Conservation (phyloP, 192 early-diverging fungal species). For the Podila epigama region DNA sequence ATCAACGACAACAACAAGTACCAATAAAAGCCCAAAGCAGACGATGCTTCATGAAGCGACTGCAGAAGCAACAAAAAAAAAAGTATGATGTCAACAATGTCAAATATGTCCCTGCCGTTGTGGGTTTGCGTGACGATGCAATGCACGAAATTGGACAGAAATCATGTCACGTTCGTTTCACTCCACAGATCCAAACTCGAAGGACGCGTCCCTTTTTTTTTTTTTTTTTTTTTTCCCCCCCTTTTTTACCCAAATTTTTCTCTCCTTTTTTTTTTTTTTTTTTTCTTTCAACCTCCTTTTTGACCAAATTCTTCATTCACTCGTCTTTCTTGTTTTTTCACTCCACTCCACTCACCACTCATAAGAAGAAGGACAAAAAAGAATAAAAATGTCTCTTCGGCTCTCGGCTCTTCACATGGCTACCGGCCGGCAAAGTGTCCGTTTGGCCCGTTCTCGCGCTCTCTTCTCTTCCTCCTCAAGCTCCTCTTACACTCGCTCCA, state of each 20-base stretch:
- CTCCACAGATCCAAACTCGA: too few relatives aligned
- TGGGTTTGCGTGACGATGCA: too few relatives aligned
- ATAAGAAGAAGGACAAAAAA: background rate
- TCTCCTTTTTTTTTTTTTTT: background rate
- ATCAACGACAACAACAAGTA: too few relatives aligned
- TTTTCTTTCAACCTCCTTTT: background rate
- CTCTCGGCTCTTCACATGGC: conserved; percentile 19
- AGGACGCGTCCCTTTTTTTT: background rate
- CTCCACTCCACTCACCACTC: background rate
- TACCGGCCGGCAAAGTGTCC: background rate
- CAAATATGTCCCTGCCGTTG: too few relatives aligned
- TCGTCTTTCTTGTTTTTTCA: background rate
- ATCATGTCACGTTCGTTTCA: too few relatives aligned
- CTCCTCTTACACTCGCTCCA: conserved; percentile 2
- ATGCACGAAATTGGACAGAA: too few relatives aligned
- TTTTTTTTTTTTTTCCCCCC: background rate
- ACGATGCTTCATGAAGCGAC: too few relatives aligned
- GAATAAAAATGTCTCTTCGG: conserved; percentile 24
- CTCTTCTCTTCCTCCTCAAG: conserved; percentile 17
- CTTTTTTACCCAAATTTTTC: background rate
- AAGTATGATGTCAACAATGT: too few relatives aligned
- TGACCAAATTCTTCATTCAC: background rate
- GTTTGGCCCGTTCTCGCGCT: background rate
- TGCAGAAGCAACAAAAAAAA: too few relatives aligned
- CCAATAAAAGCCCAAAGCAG: too few relatives aligned